A percentile compares a stretch with the other conserved stretches of the same genome.
Conservation (phyloP, 139 green algal species). For the Micromonas commoda region DNA sequence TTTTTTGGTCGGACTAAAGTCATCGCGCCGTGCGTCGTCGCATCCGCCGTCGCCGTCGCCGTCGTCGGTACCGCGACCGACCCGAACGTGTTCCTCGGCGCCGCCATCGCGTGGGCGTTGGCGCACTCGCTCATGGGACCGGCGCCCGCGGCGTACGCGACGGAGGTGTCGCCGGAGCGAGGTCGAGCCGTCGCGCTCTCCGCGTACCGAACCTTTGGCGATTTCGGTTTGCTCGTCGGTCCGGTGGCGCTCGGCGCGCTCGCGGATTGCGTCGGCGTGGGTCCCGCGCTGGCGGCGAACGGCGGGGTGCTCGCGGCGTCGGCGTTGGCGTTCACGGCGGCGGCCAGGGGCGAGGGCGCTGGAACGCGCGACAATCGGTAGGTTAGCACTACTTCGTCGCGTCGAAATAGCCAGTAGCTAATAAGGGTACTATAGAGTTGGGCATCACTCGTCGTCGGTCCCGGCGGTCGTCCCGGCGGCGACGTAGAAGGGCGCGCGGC, state of each 20-base stretch:
- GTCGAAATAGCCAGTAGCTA: background rate
- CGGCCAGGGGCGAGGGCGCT: background rate
- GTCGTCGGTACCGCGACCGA: background rate
- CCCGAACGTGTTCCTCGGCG: background rate
- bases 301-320: background rate
- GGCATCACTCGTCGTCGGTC: background rate
- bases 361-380: background rate
- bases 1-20: background rate
- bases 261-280: background rate
- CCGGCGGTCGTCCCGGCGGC: background rate
- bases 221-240: slow-evolving; percentile 14
- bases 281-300: slow-evolving; percentile 3
- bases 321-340: background rate
- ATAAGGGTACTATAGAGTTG: background rate
- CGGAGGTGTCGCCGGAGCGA: slow-evolving; percentile 1
- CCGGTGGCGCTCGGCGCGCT: background rate
- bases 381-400: background rate
- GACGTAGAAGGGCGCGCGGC: background rate
- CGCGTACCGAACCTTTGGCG: background rate
- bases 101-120: slow-evolving; percentile 2
- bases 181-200: background rate
- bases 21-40: background rate
- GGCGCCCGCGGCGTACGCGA: slow-evolving; percentile 1
- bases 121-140: slow-evolving; percentile 1
- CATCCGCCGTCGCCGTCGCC: background rate